Evolutionary conservation across 148 eudicot genomes (phyloP).

Genomic region (Cornus florida): DNA sequence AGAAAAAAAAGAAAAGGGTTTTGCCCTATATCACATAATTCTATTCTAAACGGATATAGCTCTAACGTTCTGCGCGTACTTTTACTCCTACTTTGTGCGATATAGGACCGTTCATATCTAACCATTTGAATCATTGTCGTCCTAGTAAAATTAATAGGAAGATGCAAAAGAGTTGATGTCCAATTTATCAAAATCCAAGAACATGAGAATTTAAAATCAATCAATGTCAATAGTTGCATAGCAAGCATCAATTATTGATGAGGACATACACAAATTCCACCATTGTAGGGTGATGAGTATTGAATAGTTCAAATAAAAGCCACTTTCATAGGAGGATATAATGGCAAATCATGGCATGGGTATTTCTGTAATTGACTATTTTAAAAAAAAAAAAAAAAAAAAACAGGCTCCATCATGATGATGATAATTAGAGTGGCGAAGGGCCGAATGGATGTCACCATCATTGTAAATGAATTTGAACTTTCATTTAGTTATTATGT

Average conservation of each 20-base stretch:
- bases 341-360: not conserved
- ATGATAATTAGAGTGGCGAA: not conserved
- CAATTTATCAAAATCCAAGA: not conserved
- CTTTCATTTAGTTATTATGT: not conserved
- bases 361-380: not conserved
- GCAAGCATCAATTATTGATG: not conserved
- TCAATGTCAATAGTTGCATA: not conserved
- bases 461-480: not conserved
- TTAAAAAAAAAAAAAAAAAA: not conserved
- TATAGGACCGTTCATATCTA: too few species aligned
- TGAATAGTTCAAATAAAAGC: not conserved
- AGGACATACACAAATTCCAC: not conserved
- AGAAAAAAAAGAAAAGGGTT: too few species aligned
- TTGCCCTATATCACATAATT: too few species aligned
- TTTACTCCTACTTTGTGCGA: too few species aligned
- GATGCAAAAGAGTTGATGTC: not conserved
- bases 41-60: too few species aligned
- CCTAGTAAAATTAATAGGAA: not conserved
- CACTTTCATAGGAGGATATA: not conserved
- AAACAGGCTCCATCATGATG: too few species aligned
- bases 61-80: too few species aligned
- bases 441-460: slow-evolving; percentile 10
- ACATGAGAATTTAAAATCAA: not conserved
- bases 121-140: not conserved
- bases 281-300: not conserved